Percentiles rank a stretch among this genome's conserved stretches.
Conservation (phyloP, 1,139 yeast species). For the Williopsis jadinii region DNA sequence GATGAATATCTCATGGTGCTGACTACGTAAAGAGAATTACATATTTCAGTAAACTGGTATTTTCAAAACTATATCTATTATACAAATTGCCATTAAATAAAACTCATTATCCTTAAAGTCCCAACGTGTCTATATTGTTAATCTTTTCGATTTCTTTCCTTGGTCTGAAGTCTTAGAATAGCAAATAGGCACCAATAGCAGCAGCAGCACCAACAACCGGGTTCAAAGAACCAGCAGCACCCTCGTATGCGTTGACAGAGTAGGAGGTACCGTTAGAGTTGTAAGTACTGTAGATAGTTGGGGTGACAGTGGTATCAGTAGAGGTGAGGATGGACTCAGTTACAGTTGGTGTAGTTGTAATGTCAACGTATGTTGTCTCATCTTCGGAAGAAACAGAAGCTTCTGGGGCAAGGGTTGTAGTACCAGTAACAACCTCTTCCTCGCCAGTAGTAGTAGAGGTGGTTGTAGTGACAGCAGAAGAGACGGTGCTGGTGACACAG, state of each 20-base stretch:
- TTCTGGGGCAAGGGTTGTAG: slow-evolving; percentile 9
- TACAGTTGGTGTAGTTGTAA: slow-evolving; percentile 27
- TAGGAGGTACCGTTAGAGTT: slow-evolving; percentile 19
- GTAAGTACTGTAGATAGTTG: slow-evolving; percentile 26
- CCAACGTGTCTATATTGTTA: too few species aligned
- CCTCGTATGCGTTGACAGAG: slow-evolving; percentile 22
- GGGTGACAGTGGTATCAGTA: slow-evolving; percentile 25
- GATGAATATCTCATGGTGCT: too few species aligned
- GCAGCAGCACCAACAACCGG: slow-evolving; percentile 12
- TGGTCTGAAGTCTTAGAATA: slow-evolving; percentile 7
- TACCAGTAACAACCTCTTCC: slow-evolving; percentile 14
- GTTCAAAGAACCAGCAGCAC: slow-evolving; percentile 13
- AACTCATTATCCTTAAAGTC: too few species aligned
- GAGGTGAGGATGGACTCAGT: slow-evolving; percentile 27
- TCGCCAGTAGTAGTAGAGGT: slow-evolving; percentile 21
- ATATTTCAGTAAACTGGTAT: too few species aligned
- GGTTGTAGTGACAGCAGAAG: slow-evolving; percentile 29
- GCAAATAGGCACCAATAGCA: slow-evolving; percentile 14
- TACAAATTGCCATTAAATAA: too few species aligned
- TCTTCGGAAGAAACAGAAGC: slow-evolving; percentile 6
- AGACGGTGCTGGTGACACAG: slow-evolving; percentile 28
- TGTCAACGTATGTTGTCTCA: slow-evolving; percentile 26
- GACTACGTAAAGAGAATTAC: too few species aligned
- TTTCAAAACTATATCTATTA: too few species aligned
- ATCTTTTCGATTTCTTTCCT: too few species aligned